Conservation (phyloP, 2,329 filamentous ascomycete genomes). For the Trichocomaceae sp. region DNA sequence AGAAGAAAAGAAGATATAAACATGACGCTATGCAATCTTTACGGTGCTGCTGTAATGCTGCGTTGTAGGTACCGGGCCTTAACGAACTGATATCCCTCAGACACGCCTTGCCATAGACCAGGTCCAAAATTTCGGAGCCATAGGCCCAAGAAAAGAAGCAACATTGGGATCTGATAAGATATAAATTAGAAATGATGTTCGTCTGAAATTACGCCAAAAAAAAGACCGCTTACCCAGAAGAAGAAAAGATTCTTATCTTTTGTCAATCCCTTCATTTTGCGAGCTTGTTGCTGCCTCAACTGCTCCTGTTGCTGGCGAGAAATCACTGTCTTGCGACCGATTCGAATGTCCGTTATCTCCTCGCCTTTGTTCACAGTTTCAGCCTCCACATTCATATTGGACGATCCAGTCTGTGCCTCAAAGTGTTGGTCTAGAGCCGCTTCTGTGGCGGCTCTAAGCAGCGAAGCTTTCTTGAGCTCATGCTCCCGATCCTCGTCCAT, state of each 20-base stretch:
- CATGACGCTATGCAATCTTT: neutral
- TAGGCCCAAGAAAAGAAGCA: conserved; percentile 40
- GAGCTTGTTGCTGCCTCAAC: conserved; percentile 41
- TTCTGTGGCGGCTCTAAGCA: conserved; percentile 39
- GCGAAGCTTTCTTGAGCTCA: conserved; percentile 36
- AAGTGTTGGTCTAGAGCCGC: conserved; percentile 42
- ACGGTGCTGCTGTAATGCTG: conserved; percentile 23
- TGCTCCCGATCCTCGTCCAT: conserved; percentile 29
- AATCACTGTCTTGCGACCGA: conserved; percentile 35
- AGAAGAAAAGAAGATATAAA: neutral
- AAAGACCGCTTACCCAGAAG: conserved; percentile 42
- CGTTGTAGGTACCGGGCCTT: conserved; percentile 24
- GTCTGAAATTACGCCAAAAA: too few relatives aligned
- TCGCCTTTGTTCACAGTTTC: conserved; percentile 14
- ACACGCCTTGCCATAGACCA: conserved; percentile 35
- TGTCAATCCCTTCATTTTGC: conserved; percentile 43
- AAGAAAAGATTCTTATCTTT: conserved; percentile 49
- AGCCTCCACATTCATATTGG: conserved; percentile 12
- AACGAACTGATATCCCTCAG: conserved; percentile 33
- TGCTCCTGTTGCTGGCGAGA: conserved; percentile 43
- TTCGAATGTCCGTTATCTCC: conserved; percentile 36
- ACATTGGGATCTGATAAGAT: conserved; percentile 39
- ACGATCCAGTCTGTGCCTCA: conserved; percentile 27
- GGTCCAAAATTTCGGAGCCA: conserved; percentile 41
- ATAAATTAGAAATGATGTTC: conserved; percentile 17